Evolutionary conservation across 2,329 filamentous ascomycete genomes (phyloP), one percentile per base, ranked within the genome.

Genomic region (Podosphaera xanthii): DNA sequence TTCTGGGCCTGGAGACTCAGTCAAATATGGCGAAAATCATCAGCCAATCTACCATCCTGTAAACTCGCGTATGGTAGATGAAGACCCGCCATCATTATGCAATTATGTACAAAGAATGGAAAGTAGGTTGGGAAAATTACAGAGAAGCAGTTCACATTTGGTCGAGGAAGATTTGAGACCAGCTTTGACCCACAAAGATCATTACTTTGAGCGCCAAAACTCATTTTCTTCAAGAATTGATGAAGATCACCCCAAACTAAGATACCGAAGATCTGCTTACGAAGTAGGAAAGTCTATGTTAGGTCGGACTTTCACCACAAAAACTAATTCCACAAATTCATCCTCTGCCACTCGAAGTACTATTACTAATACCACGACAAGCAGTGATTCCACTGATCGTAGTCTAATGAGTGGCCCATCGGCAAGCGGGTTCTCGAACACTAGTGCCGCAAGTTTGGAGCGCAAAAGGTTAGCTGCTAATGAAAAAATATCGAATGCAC

Each of bases 31-130:
- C 63, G 77, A 81, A 62, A 79, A 79, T 67, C 82, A 77, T 35
- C 58, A 63, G 49, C 48, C 59, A 9, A 57, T 59, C 31, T 67
- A 64, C 58, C 6, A 40, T 40, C 5, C 10, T 40, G 36, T 40
- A 40, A 40, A 40, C 36, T 64, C 64, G 54, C 67, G 70, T 7
- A 69, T 70, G 49, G 76, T 79, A 55, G 77, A 76, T 42, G 72
- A 77, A 48, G 75, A 80, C 0, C 78, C 82, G 2, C 84, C 86
- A 22, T 81, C 90, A 65, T 74, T 95, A 9, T 86, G 82, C 67
- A 90, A 86, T 66, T 96, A 96, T 66, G 88, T 94, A 3, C 82
- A 92, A 66, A 80, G 89, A 56, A 96, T 97, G 89, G 91, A 97
- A 69, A 85, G 80, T 63, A 81, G 87, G 42, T 72, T 96, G 48